phyloP scores from a whole-genome alignment of 1,284 basidiomycete species.

The Cryptococcus sp. region DNA sequence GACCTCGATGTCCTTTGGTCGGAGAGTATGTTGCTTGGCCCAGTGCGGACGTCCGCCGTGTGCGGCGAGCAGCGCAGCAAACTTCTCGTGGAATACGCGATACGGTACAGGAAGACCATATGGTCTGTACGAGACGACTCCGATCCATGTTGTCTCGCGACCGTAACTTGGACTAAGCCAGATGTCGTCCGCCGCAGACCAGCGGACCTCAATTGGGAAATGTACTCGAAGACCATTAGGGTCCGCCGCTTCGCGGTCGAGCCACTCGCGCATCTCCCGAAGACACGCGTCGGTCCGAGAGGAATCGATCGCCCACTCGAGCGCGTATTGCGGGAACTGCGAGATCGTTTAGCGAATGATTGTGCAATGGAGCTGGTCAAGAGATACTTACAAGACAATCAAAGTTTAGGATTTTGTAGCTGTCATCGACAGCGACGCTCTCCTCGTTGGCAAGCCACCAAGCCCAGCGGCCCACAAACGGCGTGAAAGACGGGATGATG shows the following conservation, averaged over 20 bases:
- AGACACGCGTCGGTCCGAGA: constrained; percentile 64
- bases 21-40: constrained; percentile 88
- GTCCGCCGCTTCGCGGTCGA: constrained; percentile 68
- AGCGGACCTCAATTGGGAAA: constrained; percentile 92
- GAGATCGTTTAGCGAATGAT: neutral
- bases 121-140: constrained; percentile 94
- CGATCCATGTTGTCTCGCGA: constrained; percentile 85
- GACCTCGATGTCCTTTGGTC: constrained; percentile 65
- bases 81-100: constrained; percentile 73
- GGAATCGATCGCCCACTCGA: constrained; percentile 81
- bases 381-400: constrained; percentile 57
- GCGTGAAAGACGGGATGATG: constrained; percentile 47
- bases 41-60: constrained; percentile 90
- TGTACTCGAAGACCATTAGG: constrained; percentile 78
- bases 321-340: constrained; percentile 83
- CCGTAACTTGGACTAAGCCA: constrained; percentile 88
- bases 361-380: no score
- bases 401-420: constrained; percentile 77
- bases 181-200: constrained; percentile 84
- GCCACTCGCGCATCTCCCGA: constrained; percentile 71
- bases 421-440: constrained; percentile 64
- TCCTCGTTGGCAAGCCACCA: constrained; percentile 47
- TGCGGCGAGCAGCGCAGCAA: constrained; percentile 71
- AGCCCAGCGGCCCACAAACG: constrained; percentile 50
- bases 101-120: constrained; percentile 89